Evolutionary conservation across 148 eudicot genomes (phyloP).

Genomic region (Camellia japonica): DNA sequence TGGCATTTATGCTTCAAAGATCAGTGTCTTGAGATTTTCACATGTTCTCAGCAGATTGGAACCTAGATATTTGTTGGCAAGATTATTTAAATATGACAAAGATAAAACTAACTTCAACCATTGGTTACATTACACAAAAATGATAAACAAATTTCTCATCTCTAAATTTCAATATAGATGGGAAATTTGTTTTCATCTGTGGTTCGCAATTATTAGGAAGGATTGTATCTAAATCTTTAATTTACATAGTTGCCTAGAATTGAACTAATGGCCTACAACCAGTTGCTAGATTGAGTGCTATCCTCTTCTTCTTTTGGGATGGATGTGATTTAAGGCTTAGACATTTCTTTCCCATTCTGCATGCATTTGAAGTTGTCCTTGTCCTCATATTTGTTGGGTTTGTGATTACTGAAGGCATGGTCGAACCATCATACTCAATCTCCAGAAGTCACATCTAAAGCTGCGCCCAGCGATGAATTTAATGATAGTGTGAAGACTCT

Average conservation of each 20-base stretch:
- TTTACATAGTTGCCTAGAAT: background rate
- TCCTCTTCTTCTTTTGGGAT: background rate
- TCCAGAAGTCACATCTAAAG: slow-evolving; percentile 67
- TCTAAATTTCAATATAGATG: background rate
- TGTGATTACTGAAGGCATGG: slow-evolving; percentile 37
- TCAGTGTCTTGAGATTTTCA: background rate
- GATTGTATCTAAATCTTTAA: background rate
- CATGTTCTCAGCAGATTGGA: background rate
- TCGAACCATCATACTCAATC: slow-evolving; percentile 52
- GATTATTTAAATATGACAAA: background rate
- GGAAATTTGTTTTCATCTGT: background rate
- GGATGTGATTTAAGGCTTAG: background rate
- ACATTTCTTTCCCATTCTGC: background rate
- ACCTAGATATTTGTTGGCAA: background rate
- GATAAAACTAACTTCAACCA: background rate
- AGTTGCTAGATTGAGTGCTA: background rate
- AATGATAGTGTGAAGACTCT: slow-evolving; percentile 47
- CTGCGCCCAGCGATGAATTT: slow-evolving; percentile 32
- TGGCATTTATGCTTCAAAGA: background rate
- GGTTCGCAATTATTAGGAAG: background rate
- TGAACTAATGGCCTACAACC: background rate
- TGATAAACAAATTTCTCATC: background rate
- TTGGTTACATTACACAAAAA: background rate
- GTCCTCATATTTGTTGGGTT: background rate
- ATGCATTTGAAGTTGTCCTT: slow-evolving; percentile 3